Percentiles rank a stretch among this genome's conserved stretches.
These are phyloP conservation scores for Wickerhamomyces silvicola DNA, from an alignment of 805 yeast genomes.

Conservation along the genomic window DNA sequence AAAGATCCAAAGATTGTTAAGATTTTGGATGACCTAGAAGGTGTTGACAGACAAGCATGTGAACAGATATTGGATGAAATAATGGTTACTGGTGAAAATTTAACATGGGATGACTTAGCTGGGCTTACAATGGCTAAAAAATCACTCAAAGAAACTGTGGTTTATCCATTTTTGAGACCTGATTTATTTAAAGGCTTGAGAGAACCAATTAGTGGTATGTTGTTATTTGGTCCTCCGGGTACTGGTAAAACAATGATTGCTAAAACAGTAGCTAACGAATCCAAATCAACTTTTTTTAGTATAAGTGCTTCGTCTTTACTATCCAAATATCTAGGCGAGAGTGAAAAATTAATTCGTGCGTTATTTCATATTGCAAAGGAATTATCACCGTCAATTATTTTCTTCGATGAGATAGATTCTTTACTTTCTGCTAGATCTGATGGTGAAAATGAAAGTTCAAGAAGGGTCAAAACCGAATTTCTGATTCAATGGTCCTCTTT, in stretches of 20 bases:
- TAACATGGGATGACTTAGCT: conserved; percentile 92
- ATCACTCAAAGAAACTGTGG: conserved; percentile 90
- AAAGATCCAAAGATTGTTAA: conserved; percentile 19
- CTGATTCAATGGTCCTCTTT: conserved; percentile 92
- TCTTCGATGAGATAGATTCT: conserved; percentile 95
- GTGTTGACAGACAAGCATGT: conserved; percentile 76
- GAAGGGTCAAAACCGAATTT: conserved; percentile 90
- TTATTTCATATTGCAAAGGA: conserved; percentile 78
- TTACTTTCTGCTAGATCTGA: conserved; percentile 68
- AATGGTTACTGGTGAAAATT: conserved; percentile 83
- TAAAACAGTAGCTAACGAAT: conserved; percentile 92
- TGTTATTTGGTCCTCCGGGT: conserved; percentile 97
- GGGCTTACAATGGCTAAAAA: conserved; percentile 86
- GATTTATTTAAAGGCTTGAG: conserved; percentile 85
- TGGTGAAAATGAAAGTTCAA: conserved; percentile 74
- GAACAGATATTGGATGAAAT: conserved; percentile 83
- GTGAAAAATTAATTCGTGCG: conserved; percentile 89
- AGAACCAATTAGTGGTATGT: conserved; percentile 96
- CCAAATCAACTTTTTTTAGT: conserved; percentile 86
- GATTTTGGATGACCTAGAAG: conserved; percentile 35
- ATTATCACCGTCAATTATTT: conserved; percentile 87
- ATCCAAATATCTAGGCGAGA: conserved; percentile 84
- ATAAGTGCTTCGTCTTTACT: conserved; percentile 87
- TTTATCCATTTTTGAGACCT: conserved; percentile 90
- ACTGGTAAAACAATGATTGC: conserved; percentile 98